phyloP scores from a whole-genome alignment of 2,329 filamentous ascomycete genomes.

The Pestalotiopsis sp. region DNA sequence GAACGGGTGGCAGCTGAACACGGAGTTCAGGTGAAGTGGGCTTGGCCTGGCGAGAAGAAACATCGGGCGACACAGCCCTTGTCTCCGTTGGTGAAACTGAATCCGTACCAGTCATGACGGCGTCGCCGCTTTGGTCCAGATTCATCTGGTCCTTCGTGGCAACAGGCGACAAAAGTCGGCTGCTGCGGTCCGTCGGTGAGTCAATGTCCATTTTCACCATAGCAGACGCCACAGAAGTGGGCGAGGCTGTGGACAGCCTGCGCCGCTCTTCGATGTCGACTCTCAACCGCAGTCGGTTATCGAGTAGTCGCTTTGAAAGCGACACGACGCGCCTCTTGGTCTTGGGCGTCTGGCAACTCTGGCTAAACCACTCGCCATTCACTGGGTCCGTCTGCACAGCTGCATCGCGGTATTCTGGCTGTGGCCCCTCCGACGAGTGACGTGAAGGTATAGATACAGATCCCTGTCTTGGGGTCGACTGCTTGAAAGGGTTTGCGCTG shows the following conservation, averaged over 20 bases:
- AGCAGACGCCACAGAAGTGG: conserved; percentile 29
- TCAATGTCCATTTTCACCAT: conserved; percentile 43
- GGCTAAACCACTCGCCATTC: conserved; percentile 55
- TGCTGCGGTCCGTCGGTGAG: conserved; percentile 36
- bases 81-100: conserved; percentile 27
- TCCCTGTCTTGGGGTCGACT: conserved; percentile 27
- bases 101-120: conserved; percentile 37
- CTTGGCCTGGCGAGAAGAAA: conserved; percentile 15
- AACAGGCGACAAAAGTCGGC: conserved; percentile 13
- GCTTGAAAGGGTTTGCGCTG: conserved; percentile 40
- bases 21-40: conserved; percentile 47
- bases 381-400: conserved; percentile 58
- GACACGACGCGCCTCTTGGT: conserved; percentile 54
- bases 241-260: conserved; percentile 28
- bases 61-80: conserved; percentile 23
- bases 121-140: conserved; percentile 23
- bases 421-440: conserved; percentile 40
- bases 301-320: conserved; percentile 54
- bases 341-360: conserved; percentile 34
- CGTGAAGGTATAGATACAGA: conserved; percentile 36
- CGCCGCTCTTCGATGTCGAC: conserved; percentile 42
- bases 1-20: conserved; percentile 60
- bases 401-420: conserved; percentile 51
- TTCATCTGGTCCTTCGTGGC: conserved; percentile 20
- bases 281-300: conserved; percentile 47